Percentiles rank a stretch among this genome's conserved stretches.
phyloP scores from a whole-genome alignment of 2,329 filamentous ascomycete genomes.

The Beauveria scarabaeidicola region DNA sequence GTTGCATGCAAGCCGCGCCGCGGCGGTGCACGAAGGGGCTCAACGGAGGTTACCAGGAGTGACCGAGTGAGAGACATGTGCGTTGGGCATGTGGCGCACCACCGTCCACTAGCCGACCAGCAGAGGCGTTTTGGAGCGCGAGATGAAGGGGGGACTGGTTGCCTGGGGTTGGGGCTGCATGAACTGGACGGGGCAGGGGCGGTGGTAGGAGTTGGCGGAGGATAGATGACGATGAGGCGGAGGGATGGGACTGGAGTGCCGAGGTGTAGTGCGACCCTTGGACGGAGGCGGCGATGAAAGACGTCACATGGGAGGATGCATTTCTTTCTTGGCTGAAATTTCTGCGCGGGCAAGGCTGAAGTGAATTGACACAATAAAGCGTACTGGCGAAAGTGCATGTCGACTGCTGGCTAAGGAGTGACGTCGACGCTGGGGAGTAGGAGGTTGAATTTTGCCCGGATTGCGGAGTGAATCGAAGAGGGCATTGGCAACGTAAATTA shows the following conservation, averaged over 20 bases:
- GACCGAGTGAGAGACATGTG: not conserved
- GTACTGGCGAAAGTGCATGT: no score
- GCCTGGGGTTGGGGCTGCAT: conserved; percentile 1
- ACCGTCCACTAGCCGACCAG: not conserved
- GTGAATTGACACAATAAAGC: not conserved
- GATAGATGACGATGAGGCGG: not conserved
- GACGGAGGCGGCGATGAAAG: not conserved
- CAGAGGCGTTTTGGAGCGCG: not conserved
- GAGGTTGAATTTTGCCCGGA: not conserved
- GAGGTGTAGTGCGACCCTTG: not conserved
- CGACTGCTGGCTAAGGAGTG: no score
- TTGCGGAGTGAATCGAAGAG: not conserved
- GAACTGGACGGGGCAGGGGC: not conserved
- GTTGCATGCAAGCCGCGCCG: not conserved
- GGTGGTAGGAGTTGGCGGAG: not conserved
- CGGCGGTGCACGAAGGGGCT: not conserved
- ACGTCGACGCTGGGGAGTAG: not conserved
- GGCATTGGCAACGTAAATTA: not conserved
- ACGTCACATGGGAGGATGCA: not conserved
- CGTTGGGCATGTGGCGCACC: not conserved
- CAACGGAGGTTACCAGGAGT: not conserved
- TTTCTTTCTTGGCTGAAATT: not conserved
- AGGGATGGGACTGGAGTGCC: not conserved
- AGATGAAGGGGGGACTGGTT: not conserved
- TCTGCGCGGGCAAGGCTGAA: not conserved